Evolutionary conservation across 169 alveolate genomes (phyloP).

Genomic region (Fabrea salina): DNA sequence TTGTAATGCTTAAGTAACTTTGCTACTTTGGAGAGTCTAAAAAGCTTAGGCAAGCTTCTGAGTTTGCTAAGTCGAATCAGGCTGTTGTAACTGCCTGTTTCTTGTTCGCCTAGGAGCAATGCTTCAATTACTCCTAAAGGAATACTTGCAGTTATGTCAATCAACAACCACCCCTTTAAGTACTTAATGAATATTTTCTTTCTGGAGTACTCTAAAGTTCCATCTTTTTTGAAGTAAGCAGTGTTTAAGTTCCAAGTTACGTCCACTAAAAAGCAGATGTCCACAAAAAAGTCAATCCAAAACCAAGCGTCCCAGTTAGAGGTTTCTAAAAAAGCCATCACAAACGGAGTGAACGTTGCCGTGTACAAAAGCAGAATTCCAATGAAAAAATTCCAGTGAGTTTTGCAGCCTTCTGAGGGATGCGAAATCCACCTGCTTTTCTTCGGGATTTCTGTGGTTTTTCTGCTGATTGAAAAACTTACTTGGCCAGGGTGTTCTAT

Average conservation of each 20-base stretch:
- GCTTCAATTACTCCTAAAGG: constrained; percentile 23
- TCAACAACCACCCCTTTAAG: constrained; percentile 15
- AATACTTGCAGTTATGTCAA: constrained; percentile 12
- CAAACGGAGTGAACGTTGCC: constrained; percentile 16
- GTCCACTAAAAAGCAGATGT: not conserved
- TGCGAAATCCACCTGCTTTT: not conserved
- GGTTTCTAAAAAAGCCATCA: not conserved
- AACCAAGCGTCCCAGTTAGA: constrained; percentile 9
- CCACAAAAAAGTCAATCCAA: not conserved
- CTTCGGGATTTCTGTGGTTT: not conserved
- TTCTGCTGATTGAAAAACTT: not conserved
- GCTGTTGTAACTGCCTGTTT: not conserved
- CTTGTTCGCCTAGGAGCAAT: not conserved
- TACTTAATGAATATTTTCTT: constrained; percentile 1
- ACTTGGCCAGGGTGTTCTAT: not conserved
- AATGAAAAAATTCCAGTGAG: constrained; percentile 12
- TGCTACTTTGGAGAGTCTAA: not conserved
- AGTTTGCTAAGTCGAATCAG: not conserved
- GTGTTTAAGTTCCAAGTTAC: not conserved
- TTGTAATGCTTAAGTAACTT: not conserved
- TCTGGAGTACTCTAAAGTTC: not conserved
- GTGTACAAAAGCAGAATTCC: constrained; percentile 23
- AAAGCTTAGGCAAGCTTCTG: not conserved
- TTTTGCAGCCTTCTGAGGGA: not conserved
- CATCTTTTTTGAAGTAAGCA: constrained; percentile 6